Evolutionary conservation across 768 basidiomycete genomes (phyloP).

Genomic region (Austroboletus festivus): DNA sequence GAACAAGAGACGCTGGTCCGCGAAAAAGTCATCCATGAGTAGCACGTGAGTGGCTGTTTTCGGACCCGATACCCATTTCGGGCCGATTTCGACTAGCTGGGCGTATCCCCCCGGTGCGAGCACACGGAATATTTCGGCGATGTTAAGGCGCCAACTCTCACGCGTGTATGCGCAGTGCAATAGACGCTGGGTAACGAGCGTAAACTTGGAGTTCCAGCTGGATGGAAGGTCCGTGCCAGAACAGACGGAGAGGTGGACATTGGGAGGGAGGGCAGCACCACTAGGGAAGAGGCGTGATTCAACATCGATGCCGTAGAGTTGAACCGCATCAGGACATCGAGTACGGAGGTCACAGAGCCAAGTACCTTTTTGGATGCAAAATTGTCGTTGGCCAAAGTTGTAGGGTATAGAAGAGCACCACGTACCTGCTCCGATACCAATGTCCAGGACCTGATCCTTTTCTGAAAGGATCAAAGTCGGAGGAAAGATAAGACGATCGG

Average conservation of each 20-base stretch:
- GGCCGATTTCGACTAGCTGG: neutral
- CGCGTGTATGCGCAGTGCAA: neutral
- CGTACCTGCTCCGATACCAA: constrained; percentile 22
- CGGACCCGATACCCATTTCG: neutral
- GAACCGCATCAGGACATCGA: neutral
- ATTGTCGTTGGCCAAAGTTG: no score
- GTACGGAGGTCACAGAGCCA: neutral
- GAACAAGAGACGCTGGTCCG: neutral
- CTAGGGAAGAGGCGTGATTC: neutral
- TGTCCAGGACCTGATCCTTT: constrained; percentile 23
- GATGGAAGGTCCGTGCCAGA: neutral
- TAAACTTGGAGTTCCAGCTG: neutral
- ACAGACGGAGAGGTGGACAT: neutral
- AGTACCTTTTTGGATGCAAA: no score
- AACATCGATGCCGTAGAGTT: neutral
- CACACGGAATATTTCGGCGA: neutral
- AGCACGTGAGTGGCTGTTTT: neutral
- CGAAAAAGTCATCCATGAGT: neutral
- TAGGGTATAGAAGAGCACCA: no score
- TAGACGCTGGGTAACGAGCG: neutral
- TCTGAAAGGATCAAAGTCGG: constrained; percentile 8
- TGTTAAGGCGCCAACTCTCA: neutral
- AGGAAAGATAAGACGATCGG: no score
- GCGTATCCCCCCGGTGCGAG: neutral
- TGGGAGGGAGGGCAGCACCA: neutral